phyloP scores from a whole-genome alignment of 208 protist species.

The Acanthamoeba triangularis region DNA sequence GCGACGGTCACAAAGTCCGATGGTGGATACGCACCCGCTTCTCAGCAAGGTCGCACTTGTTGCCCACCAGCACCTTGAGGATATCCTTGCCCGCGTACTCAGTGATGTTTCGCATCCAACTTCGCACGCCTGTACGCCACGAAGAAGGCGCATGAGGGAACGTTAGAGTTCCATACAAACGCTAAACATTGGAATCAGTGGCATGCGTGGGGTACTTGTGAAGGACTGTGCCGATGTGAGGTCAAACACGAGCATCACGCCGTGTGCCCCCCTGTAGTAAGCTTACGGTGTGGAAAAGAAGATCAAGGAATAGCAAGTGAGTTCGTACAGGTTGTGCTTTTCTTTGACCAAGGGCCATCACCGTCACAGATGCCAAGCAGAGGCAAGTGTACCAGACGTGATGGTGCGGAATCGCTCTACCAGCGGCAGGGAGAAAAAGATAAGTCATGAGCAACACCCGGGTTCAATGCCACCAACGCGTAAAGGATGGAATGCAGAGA shows the following conservation, averaged over 20 bases:
- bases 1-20: not conserved
- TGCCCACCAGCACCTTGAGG: slow-evolving; percentile 5
- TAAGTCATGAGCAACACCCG: not conserved
- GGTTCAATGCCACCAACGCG: not conserved
- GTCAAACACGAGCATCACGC: slow-evolving; percentile 21
- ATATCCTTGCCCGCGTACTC: not conserved
- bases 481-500: not conserved
- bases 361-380: not conserved
- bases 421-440: not conserved
- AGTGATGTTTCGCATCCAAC: not conserved
- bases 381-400: not conserved
- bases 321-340: no score
- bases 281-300: not conserved
- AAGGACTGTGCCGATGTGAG: not conserved
- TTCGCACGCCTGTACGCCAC: not conserved
- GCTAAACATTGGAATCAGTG: not conserved
- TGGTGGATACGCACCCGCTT: not conserved
- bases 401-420: not conserved
- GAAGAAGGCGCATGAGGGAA: not conserved
- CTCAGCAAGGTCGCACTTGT: slow-evolving; percentile 2
- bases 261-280: not conserved
- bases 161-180: not conserved
- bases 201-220: not conserved
- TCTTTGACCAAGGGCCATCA: no score
- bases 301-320: no score